Evolutionary conservation across 768 basidiomycete genomes (phyloP).

Genomic region (Leccinum fibrillosum): DNA sequence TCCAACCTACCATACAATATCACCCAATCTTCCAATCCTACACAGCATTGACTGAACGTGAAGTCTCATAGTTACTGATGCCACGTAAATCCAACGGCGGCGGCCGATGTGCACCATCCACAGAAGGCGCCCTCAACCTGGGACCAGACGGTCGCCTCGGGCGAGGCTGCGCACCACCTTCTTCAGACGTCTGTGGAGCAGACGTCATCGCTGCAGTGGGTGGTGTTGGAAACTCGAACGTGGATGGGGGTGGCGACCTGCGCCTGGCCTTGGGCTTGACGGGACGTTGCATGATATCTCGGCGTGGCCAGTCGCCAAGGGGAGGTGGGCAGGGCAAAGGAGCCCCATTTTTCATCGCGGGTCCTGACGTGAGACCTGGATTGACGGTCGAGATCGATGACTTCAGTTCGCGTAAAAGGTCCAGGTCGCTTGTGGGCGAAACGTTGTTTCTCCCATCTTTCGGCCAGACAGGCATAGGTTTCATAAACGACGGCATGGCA

Average conservation of each 20-base stretch:
- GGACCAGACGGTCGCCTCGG: slow-evolving; percentile 34
- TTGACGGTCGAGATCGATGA: slow-evolving; percentile 31
- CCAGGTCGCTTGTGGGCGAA: slow-evolving; percentile 10
- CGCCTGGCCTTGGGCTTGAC: slow-evolving; percentile 9
- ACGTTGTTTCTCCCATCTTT: background rate
- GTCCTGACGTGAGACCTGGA: slow-evolving; percentile 23
- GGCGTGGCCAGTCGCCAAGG: slow-evolving; percentile 54
- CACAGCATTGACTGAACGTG: background rate
- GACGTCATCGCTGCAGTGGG: background rate
- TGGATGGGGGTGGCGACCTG: slow-evolving; percentile 15
- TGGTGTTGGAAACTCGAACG: slow-evolving; percentile 23
- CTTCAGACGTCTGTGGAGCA: slow-evolving; percentile 6
- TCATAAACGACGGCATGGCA: slow-evolving; percentile 17
- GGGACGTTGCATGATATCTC: slow-evolving; percentile 33
- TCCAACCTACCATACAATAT: background rate
- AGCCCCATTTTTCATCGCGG: slow-evolving; percentile 5
- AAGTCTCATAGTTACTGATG: slow-evolving; percentile 8
- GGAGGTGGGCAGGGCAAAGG: slow-evolving; percentile 39
- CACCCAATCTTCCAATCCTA: background rate
- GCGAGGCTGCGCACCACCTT: slow-evolving; percentile 17
- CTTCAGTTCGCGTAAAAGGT: slow-evolving; percentile 6
- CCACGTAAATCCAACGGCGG: slow-evolving; percentile 17
- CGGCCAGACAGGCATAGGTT: slow-evolving; percentile 13
- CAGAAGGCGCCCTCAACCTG: slow-evolving; percentile 20
- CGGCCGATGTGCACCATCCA: slow-evolving; percentile 17